These are phyloP conservation scores for Pichia norvegensis DNA, from an alignment of 1,139 yeast genomes.

Conservation along the genomic window DNA sequence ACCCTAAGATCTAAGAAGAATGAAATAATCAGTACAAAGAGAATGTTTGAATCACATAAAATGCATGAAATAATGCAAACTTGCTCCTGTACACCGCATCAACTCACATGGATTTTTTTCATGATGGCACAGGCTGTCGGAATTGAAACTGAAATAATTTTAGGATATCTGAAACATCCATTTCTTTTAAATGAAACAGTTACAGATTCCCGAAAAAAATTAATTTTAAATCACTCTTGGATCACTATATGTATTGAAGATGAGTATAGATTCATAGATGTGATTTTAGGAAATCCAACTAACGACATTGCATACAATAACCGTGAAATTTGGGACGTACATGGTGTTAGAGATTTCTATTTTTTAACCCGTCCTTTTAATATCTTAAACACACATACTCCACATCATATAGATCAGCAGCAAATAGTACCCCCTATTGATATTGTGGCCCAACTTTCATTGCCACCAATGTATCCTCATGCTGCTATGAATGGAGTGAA, in stretches of 20 bases:
- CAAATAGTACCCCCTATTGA: slow-evolving; percentile 82
- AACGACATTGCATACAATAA: slow-evolving; percentile 33
- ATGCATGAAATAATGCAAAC: slow-evolving; percentile 27
- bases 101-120: slow-evolving; percentile 68
- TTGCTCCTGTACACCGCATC: slow-evolving; percentile 58
- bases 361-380: slow-evolving; percentile 71
- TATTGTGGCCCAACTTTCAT: slow-evolving; percentile 64
- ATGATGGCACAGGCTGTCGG: slow-evolving; percentile 64
- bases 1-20: slow-evolving; percentile 14
- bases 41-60: slow-evolving; percentile 20
- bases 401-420: slow-evolving; percentile 69
- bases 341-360: slow-evolving; percentile 38
- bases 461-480: slow-evolving; percentile 82
- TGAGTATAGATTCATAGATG: slow-evolving; percentile 75
- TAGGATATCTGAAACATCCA: slow-evolving; percentile 81
- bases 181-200: slow-evolving; percentile 33
- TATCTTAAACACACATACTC: slow-evolving; percentile 78
- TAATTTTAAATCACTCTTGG: slow-evolving; percentile 82
- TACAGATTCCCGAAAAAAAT: slow-evolving; percentile 28
- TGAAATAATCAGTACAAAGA: slow-evolving; percentile 25
- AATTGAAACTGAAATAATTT: slow-evolving; percentile 65
- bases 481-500: slow-evolving; percentile 53
- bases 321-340: slow-evolving; percentile 18
- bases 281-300: slow-evolving; percentile 49
- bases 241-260: slow-evolving; percentile 66